Conservation (phyloP, 192 early-diverging fungal species). For the Lunasporangiospora selenospora region DNA sequence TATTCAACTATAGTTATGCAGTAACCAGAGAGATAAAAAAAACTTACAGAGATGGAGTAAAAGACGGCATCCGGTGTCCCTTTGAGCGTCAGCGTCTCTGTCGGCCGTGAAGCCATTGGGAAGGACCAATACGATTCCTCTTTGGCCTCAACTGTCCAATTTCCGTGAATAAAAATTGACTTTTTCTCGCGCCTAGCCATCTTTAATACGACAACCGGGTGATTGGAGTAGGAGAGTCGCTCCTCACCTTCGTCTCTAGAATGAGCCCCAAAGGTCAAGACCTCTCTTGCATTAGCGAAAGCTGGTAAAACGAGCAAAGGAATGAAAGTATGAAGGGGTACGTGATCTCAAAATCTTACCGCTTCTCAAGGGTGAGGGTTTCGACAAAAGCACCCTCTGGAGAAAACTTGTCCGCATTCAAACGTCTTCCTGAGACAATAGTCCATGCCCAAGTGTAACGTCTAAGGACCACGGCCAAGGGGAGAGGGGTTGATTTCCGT, state of each 20-base stretch:
- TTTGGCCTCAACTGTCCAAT: slow-evolving; percentile 22
- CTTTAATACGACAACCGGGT: slow-evolving; percentile 12
- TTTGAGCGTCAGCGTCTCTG: slow-evolving; percentile 1
- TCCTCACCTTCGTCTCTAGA: slow-evolving; percentile 1
- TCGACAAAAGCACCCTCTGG: slow-evolving; percentile 31
- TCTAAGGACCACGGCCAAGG: not conserved
- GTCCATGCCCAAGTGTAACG: slow-evolving; percentile 35
- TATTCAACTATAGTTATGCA: not conserved
- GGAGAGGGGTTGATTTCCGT: not conserved
- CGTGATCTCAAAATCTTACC: slow-evolving; percentile 9
- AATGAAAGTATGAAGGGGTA: no score
- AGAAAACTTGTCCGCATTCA: slow-evolving; percentile 15
- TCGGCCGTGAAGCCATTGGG: slow-evolving; percentile 3
- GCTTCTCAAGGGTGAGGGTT: slow-evolving; percentile 1
- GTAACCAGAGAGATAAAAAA: no score
- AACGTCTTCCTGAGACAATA: slow-evolving; percentile 11
- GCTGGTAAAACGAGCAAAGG: not conserved
- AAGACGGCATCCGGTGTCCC: not conserved
- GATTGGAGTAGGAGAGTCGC: slow-evolving; percentile 17
- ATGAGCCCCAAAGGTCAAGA: not conserved
- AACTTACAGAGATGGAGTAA: slow-evolving; percentile 33
- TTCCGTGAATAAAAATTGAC: slow-evolving; percentile 3
- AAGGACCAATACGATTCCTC: slow-evolving; percentile 30
- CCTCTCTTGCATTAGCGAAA: no score
- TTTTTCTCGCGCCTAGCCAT: slow-evolving; percentile 19